Percentiles rank a stretch among this genome's conserved stretches.
phyloP scores from a whole-genome alignment of 495 filamentous ascomycete species.

The Daldinia childiae region DNA sequence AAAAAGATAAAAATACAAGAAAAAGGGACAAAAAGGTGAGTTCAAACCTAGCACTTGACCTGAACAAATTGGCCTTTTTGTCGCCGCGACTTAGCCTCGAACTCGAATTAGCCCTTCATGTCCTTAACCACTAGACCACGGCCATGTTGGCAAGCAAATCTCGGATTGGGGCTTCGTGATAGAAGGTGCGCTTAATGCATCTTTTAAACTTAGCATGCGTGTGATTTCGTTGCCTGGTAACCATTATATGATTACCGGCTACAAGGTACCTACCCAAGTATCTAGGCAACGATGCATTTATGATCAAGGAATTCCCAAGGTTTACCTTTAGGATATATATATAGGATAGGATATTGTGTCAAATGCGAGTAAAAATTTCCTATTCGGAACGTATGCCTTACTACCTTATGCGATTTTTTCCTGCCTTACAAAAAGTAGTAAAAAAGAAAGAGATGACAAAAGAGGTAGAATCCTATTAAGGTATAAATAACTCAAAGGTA shows the following conservation, averaged over 20 bases:
- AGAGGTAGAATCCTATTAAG: no score
- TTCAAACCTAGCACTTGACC: background rate
- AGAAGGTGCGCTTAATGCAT: background rate
- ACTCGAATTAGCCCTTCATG: background rate
- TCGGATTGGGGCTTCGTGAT: background rate
- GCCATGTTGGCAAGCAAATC: background rate
- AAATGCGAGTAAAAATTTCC: no score
- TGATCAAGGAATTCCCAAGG: no score
- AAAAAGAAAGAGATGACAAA: no score
- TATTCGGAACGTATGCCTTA: no score
- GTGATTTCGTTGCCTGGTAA: background rate
- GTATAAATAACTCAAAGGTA: no score
- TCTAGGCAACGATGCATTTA: background rate
- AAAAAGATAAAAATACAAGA: background rate
- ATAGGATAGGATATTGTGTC: no score
- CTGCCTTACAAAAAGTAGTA: no score
- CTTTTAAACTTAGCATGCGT: background rate
- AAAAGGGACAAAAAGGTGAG: background rate
- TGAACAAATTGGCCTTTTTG: background rate
- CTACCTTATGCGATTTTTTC: no score
- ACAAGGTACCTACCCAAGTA: no score
- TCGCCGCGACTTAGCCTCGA: background rate
- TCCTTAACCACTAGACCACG: constrained; percentile 1
- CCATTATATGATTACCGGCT: background rate
- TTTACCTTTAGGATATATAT: no score